Conservation (phyloP, 148 eudicot species). For the Bassia scoparia region DNA sequence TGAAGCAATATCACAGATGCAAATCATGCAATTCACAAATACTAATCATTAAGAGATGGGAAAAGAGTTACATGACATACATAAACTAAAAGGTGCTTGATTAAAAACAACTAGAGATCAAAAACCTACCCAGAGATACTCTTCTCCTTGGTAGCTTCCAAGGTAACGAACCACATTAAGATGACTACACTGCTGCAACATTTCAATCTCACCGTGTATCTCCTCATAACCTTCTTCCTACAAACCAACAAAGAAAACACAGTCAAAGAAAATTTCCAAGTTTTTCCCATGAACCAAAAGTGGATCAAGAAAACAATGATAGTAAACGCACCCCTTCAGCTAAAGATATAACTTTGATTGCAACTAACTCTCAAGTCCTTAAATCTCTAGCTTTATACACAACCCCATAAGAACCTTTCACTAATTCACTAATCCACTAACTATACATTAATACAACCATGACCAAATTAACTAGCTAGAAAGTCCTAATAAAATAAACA, state of each 20-base stretch:
- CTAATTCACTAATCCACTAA: too few species aligned
- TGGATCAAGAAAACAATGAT: neutral
- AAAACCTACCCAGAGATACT: constrained; percentile 81
- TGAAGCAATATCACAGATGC: too few species aligned
- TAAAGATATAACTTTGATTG: constrained; percentile 92
- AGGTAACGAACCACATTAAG: constrained; percentile 98
- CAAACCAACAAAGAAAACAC: constrained; percentile 14
- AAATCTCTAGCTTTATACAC: constrained; percentile 96
- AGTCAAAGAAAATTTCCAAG: neutral
- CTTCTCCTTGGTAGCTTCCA: constrained; percentile 99
- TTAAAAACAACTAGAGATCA: neutral
- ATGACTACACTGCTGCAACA: constrained; percentile 99
- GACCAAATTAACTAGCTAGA: too few species aligned
- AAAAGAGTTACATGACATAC: neutral
- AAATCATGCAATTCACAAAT: too few species aligned
- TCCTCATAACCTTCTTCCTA: constrained; percentile 99
- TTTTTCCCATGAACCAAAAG: constrained; percentile 13
- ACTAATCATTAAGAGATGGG: too few species aligned
- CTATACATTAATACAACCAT: too few species aligned
- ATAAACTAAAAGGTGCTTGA: too few species aligned
- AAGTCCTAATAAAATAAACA: too few species aligned
- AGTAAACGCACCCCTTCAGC: constrained; percentile 72
- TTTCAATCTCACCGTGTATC: constrained; percentile 98
- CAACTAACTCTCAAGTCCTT: constrained; percentile 85
- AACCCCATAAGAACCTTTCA: constrained; percentile 95